Conservation (phyloP, 2,329 filamentous ascomycete species). For the Aspergillus eucalypticola region DNA sequence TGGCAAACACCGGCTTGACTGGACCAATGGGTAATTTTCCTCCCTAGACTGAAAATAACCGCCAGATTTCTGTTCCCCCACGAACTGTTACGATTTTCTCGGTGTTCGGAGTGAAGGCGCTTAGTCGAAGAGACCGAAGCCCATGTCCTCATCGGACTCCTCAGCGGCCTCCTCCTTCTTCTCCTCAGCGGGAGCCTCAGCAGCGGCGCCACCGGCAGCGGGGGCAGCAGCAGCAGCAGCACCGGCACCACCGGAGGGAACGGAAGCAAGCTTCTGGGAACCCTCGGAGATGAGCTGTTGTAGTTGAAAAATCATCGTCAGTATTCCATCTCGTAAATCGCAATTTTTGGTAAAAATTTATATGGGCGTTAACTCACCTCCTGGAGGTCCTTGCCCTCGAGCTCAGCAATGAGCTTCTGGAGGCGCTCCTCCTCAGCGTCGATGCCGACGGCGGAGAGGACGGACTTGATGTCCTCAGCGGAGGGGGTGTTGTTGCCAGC, state of each 20-base stretch:
- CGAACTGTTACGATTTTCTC: slow-evolving; percentile 58
- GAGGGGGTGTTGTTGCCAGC: slow-evolving; percentile 89
- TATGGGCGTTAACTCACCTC: slow-evolving; percentile 62
- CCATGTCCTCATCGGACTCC: slow-evolving; percentile 75
- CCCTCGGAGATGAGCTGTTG: slow-evolving; percentile 85
- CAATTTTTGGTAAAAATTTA: background rate
- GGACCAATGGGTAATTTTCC: slow-evolving; percentile 29
- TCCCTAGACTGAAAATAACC: slow-evolving; percentile 33
- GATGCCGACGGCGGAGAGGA: slow-evolving; percentile 91
- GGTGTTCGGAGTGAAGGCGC: slow-evolving; percentile 29
- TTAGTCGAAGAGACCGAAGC: slow-evolving; percentile 71
- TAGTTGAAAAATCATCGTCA: slow-evolving; percentile 9
- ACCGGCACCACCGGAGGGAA: slow-evolving; percentile 82
- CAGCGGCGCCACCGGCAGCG: slow-evolving; percentile 68
- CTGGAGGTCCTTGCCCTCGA: slow-evolving; percentile 69
- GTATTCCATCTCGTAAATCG: slow-evolving; percentile 9
- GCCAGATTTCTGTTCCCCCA: slow-evolving; percentile 59
- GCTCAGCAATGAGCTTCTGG: slow-evolving; percentile 80
- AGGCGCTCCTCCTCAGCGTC: slow-evolving; percentile 90
- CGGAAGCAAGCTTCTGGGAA: slow-evolving; percentile 91
- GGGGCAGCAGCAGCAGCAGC: slow-evolving; percentile 47
- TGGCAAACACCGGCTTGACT: slow-evolving; percentile 32
- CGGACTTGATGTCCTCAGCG: slow-evolving; percentile 78
- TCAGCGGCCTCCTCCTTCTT: slow-evolving; percentile 75
- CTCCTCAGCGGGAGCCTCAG: slow-evolving; percentile 66